Conservation (phyloP, 345 rosid genomes). For the Eutrema heterophyllum region DNA sequence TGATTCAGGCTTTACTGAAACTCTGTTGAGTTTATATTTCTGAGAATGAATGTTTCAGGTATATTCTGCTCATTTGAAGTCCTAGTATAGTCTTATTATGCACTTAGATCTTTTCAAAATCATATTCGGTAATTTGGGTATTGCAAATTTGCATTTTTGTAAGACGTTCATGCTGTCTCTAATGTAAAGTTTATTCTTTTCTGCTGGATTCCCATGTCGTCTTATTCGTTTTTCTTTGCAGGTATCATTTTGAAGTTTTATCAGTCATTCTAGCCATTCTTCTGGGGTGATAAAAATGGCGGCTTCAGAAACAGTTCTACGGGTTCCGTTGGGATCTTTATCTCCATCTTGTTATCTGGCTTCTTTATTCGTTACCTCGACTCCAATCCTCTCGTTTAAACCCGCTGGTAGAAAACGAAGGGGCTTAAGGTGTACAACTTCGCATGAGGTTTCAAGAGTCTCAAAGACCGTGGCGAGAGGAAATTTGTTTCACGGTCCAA, state of each 20-base stretch:
- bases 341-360: slow-evolving; percentile 18
- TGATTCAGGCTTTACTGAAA: neutral
- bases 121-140: neutral
- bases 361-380: slow-evolving; percentile 19
- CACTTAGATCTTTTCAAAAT: neutral
- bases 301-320: slow-evolving; percentile 39
- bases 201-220: neutral
- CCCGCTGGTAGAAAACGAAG: slow-evolving; percentile 13
- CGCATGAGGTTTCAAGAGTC: slow-evolving; percentile 14
- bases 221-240: neutral
- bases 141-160: neutral
- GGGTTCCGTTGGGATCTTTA: slow-evolving; percentile 25
- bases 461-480: slow-evolving; percentile 7
- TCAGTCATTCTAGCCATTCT: neutral
- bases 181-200: slow-evolving; percentile 14
- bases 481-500: neutral
- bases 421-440: slow-evolving; percentile 8
- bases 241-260: neutral
- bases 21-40: neutral
- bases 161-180: neutral
- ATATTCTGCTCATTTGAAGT: neutral
- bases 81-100: neutral
- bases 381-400: slow-evolving; percentile 24
- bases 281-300: slow-evolving; percentile 28
- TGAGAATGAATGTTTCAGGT: neutral